Evolutionary conservation across 2,329 filamentous ascomycete genomes (phyloP), one percentile per base, ranked within the genome.

Genomic region (Ophiosphaerella korrae): DNA sequence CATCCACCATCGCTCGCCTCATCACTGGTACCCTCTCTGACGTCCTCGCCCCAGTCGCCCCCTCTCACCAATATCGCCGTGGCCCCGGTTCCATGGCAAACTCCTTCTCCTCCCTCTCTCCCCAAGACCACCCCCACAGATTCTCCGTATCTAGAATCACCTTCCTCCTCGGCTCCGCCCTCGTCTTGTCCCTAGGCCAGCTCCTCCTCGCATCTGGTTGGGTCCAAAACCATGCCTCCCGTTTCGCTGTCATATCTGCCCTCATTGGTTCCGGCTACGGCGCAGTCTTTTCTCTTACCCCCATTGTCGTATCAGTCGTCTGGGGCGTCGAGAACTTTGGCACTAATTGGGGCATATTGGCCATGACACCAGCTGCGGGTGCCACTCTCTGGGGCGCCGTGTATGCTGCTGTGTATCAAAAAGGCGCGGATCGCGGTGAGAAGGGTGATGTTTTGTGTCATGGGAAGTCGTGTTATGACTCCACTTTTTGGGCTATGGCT

Each of bases 261-360:
- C 81, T 92, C 1, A 86, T 99, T 6, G 94, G 94, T 6, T 87
- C 92, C 1, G 94, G 94, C 38, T 97, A 99, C 69, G 94, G 94
- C 38, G 92, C 92, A 29, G 85, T 92, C 18, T 99, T 97, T 78
- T 89, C 86, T 41, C 82, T 97, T 5, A 89, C 89, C 0, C 94
- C 94, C 2, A 92, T 97, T 58, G 90, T 97, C 49, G 88, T 97
- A 62, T 91, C 88, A n/a, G 92, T 97, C 8, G 93, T 99, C 39
- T 99, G 94, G 94, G 94, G 94, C 23, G 92, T 96, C 0, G 92
- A 97, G 78, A 99, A 97, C 72, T 97, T 99, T 70, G 94, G 91
- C 50, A 99, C 94, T 0, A 97, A 99, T 66, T 99, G 93, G 86
- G 94, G 94, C 8, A 92, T 97, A 54, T 86, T 97, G 7, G 92